phyloP scores from a whole-genome alignment of 2,329 filamentous ascomycete genomes.

The Curvularia sp. region DNA sequence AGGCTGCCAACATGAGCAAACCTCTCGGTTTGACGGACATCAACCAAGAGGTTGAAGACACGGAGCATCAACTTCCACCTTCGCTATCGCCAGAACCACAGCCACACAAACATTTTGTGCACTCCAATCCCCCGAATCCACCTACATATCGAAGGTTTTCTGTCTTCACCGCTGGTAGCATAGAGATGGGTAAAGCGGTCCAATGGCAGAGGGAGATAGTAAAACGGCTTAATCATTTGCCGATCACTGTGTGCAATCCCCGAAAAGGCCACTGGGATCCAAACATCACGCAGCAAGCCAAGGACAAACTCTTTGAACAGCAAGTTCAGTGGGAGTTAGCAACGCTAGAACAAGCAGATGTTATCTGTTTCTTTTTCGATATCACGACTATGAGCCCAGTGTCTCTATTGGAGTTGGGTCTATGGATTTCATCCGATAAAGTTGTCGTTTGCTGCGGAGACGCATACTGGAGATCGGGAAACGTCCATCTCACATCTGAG shows the following conservation, averaged over 20 bases:
- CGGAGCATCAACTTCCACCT: background rate
- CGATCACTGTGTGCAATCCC: conserved; percentile 66
- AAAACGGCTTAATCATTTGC: conserved; percentile 51
- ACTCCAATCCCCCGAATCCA: background rate
- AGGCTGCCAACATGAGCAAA: no score
- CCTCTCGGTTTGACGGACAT: no score
- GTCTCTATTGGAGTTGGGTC: conserved; percentile 67
- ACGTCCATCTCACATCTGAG: conserved; percentile 65
- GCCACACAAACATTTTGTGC: background rate
- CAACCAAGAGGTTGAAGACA: background rate
- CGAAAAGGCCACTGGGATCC: conserved; percentile 64
- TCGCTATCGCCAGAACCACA: background rate
- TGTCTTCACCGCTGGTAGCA: conserved; percentile 68
- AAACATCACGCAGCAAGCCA: conserved; percentile 56
- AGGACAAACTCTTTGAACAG: conserved; percentile 55
- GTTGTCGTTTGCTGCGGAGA: conserved; percentile 62
- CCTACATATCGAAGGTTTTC: conserved; percentile 29
- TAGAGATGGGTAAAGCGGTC: conserved; percentile 53
- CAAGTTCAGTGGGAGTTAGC: conserved; percentile 70
- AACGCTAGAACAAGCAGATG: conserved; percentile 60
- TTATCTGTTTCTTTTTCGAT: conserved; percentile 67
- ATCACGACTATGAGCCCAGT: conserved; percentile 62
- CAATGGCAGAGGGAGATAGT: conserved; percentile 64
- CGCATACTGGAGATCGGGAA: conserved; percentile 64
- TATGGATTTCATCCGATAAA: conserved; percentile 58